Percentiles rank a stretch among this genome's conserved stretches.
Evolutionary conservation across 148 eudicot genomes (phyloP).

Genomic region (Chenopodium suecicum): DNA sequence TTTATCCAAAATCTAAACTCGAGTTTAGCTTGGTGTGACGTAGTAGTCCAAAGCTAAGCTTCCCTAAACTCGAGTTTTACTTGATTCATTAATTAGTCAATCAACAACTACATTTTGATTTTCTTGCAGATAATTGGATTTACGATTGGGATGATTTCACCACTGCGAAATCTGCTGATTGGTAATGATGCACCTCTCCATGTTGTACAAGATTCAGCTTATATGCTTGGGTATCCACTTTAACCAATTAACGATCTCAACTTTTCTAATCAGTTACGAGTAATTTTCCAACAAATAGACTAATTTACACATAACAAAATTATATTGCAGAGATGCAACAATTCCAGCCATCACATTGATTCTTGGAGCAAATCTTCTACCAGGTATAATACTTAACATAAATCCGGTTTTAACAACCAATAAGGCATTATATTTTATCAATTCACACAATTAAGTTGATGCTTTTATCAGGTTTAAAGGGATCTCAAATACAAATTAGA

Average conservation of each 20-base stretch:
- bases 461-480: constrained; percentile 47
- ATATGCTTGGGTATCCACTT: constrained; percentile 19
- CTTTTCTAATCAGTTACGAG: no score
- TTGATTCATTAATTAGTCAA: no score
- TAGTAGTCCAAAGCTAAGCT: no score
- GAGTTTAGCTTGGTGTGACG: no score
- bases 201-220: constrained; percentile 28
- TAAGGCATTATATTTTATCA: no score
- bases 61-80: no score
- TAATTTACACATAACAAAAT: no score
- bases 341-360: constrained; percentile 68
- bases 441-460: no score
- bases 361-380: constrained; percentile 80
- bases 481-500: constrained; percentile 44
- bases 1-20: no score
- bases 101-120: no score
- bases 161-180: constrained; percentile 23
- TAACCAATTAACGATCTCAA: no score
- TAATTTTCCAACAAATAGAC: no score
- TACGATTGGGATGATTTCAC: constrained; percentile 19
- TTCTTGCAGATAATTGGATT: constrained; percentile 23
- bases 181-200: constrained; percentile 30
- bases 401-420: neutral
- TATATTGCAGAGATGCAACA: constrained; percentile 67
- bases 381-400: constrained; percentile 33